Evolutionary conservation across 768 basidiomycete genomes (phyloP).

Genomic region (Pholiota conissans): DNA sequence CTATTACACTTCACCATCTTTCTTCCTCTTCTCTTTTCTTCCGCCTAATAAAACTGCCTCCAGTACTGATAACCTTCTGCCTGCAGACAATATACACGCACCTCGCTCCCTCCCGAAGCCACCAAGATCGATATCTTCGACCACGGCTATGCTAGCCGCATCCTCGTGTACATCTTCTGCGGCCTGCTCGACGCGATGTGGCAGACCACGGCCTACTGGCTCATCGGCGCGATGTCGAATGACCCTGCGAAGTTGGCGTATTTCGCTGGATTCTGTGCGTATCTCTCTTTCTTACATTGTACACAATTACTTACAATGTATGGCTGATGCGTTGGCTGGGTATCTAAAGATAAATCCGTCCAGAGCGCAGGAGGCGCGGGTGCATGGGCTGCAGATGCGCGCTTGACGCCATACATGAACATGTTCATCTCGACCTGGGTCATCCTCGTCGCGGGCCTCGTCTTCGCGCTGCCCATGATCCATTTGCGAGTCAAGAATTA

Average conservation of each 20-base stretch:
- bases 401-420: conserved; percentile 65
- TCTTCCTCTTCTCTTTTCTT: too few relatives aligned
- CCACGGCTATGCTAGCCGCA: conserved; percentile 49
- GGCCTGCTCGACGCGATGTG: conserved; percentile 82
- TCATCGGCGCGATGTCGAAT: conserved; percentile 86
- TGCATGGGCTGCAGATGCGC: conserved; percentile 69
- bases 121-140: conserved; percentile 62
- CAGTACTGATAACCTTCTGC: too few relatives aligned
- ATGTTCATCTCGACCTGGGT: conserved; percentile 76
- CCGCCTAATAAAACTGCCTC: too few relatives aligned
- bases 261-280: conserved; percentile 80
- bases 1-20: too few relatives aligned
- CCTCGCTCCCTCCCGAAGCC: conserved; percentile 36
- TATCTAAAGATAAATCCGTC: conserved; percentile 53
- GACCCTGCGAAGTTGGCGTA: conserved; percentile 78
- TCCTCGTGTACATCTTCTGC: conserved; percentile 69
- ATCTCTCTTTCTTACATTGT: neutral
- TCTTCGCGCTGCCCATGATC: conserved; percentile 75
- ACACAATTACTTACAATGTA: neutral
- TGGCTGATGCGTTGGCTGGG: neutral
- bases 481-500: conserved; percentile 66
- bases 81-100: conserved; percentile 57
- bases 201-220: conserved; percentile 83
- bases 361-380: conserved; percentile 79
- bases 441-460: conserved; percentile 62